These are phyloP conservation scores for Zymoseptoria ardabiliae DNA, from an alignment of 2,329 filamentous ascomycete genomes.

Conservation along the genomic window DNA sequence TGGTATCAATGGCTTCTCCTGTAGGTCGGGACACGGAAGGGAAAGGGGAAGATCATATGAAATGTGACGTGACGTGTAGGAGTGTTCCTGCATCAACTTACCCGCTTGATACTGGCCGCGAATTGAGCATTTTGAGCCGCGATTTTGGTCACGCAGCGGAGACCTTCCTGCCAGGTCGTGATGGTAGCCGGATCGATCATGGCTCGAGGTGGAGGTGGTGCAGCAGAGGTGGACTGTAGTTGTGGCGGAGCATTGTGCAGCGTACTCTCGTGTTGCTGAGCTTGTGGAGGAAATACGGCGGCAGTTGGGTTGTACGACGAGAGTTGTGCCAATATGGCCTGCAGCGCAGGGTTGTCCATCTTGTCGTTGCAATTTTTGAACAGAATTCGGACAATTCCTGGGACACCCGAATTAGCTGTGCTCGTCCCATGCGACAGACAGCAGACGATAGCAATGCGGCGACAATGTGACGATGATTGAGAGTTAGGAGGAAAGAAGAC, in stretches of 20 bases:
- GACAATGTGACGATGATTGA: not conserved
- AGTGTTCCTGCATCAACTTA: conserved; percentile 16
- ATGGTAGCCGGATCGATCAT: conserved; percentile 42
- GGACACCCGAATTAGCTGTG: not conserved
- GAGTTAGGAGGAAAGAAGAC: not conserved
- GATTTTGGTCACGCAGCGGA: conserved; percentile 42
- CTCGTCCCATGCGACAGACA: not conserved
- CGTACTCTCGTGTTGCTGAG: not conserved
- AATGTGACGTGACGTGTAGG: not conserved
- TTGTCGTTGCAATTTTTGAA: not conserved
- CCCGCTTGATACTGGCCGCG: conserved; percentile 33
- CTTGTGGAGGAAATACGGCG: not conserved
- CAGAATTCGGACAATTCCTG: not conserved
- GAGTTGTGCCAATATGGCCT: not conserved
- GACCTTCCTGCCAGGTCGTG: conserved; percentile 41
- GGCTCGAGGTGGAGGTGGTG: conserved; percentile 16
- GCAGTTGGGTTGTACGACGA: not conserved
- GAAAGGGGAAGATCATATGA: not conserved
- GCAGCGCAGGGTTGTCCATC: not conserved
- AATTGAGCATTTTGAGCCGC: conserved; percentile 39
- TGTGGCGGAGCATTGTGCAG: not conserved
- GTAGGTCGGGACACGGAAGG: not conserved
- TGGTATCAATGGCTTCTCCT: conserved; percentile 19
- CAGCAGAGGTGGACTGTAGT: conserved; percentile 18
- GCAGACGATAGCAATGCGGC: not conserved